phyloP scores from a whole-genome alignment of 2,329 filamentous ascomycete genomes.

The Teratosphaeria gauchensis region DNA sequence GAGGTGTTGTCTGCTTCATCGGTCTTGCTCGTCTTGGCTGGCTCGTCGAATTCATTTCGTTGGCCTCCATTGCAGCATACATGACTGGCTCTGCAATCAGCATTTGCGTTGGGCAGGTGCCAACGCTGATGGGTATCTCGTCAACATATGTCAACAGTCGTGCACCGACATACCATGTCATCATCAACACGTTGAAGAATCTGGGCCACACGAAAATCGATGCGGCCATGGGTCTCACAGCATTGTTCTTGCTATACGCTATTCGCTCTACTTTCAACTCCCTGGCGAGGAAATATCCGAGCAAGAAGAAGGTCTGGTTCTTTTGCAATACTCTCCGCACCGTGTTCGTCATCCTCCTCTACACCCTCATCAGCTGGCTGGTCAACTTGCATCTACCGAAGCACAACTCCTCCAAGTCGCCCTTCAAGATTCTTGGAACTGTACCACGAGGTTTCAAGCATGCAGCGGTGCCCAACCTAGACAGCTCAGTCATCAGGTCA shows the following conservation, averaged over 20 bases:
- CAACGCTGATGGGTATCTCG: constrained; percentile 68
- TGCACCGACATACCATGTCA: constrained; percentile 67
- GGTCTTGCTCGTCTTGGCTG: constrained; percentile 75
- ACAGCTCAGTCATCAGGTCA: constrained; percentile 53
- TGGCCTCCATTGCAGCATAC: constrained; percentile 84
- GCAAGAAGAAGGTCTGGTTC: constrained; percentile 66
- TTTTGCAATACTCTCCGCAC: constrained; percentile 86
- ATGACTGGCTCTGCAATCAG: constrained; percentile 94
- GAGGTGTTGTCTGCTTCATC: constrained; percentile 66
- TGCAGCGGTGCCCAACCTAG: constrained; percentile 62
- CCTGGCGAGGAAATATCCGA: constrained; percentile 59
- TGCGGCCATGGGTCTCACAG: constrained; percentile 79
- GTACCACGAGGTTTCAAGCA: constrained; percentile 84
- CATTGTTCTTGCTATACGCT: constrained; percentile 65
- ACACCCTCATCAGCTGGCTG: constrained; percentile 82
- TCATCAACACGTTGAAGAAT: constrained; percentile 72
- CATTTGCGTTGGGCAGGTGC: constrained; percentile 76
- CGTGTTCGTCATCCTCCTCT: constrained; percentile 82
- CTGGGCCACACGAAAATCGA: constrained; percentile 61
- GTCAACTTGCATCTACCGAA: constrained; percentile 56
- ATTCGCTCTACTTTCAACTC: constrained; percentile 58
- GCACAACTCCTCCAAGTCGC: constrained; percentile 30
- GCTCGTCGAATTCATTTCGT: constrained; percentile 86
- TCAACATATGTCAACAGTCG: constrained; percentile 42
- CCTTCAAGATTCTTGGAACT: constrained; percentile 62